Evolutionary conservation across 192 early-diverging fungal genomes (phyloP), one percentile per base, ranked within the genome.

Genomic region (Coemansia sp.): DNA sequence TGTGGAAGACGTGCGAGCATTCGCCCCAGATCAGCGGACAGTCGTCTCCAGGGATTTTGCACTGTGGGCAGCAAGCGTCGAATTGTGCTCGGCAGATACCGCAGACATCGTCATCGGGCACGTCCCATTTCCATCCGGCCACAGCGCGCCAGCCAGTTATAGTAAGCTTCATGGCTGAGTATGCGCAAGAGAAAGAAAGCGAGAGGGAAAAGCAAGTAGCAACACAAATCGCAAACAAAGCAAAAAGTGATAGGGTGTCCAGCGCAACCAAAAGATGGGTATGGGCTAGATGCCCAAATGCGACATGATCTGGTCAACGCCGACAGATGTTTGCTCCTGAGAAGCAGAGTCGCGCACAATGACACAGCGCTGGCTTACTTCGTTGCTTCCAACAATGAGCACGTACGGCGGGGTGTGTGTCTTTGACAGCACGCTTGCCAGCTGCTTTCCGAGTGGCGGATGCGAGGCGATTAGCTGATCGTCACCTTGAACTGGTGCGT

Each of bases 1-100:
- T 85, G 71, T 98, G 95, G 72, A 98, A 98, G 6, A 87, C 87
- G 63, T 98, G 95, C 24, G 77, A 84, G 80, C 95, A 98, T 55
- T 93, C 85, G 59, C 95, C 95, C 89, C 88, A 91, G 27, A 95
- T 83, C 35, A 93, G 62, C 9, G 93, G 89, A 53, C 93, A 95
- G 53, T 91, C 87, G 64, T 94, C 92, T 22, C 92, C 92, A 0
- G 92, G 92, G n/a, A 85, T 72, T 44, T 86, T 92, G 83, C 93
- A 95, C 11, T 76, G 72, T 0, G 91, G 87, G 63, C 93, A 95
- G 66, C 91, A 92, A 8, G 84, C 87, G 54, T 98, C 94, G 72
- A 93, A 95, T 0, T 84, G 76, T n/a, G 68, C 82, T 10, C 90
- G 86, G 57, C 95, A 98, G 59, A 98, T 95, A 3, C 94, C 93